Evolutionary conservation across 2,329 filamentous ascomycete genomes (phyloP), one percentile per base, ranked within the genome.

Genomic region (Fusarium coffeatum): DNA sequence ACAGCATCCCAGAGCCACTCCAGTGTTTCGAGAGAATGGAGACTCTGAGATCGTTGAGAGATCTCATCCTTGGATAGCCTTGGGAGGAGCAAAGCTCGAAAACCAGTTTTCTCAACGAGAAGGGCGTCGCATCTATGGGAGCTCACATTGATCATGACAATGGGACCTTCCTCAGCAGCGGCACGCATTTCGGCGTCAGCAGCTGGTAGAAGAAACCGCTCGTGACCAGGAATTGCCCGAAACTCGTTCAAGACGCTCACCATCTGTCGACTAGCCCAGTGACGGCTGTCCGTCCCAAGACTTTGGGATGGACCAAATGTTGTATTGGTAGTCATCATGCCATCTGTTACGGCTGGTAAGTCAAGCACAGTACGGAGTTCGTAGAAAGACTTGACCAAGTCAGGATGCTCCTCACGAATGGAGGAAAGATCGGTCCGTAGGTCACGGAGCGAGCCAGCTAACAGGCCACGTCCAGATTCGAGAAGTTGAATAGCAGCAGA

Each of bases 271-370:
- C 25, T 23, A 12, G 48, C 11, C 22, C 15, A 16, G 7, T 18
- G 48, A 15, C 16, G 32, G 3, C 18, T 22, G 32, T 37, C 48
- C 2, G 12, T 11, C 13, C 25, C 22, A 11, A 15, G 20, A 3
- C 8, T 5, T 4, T 25, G 6, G 4, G 9, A 1, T 13, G 11
- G 16, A 8, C 8, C 7, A 45, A 0, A 18, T 10, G 18, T 15
- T 13, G 10, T 0, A 45, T 8, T n/a, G 0, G 5, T 25, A 32
- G 30, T 32, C 3, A 32, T 15, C 13, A 32, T 32, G 1, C 30
- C 30, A 6, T 25, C 18, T 4, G 25, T 25, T 2, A 7, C n/a
- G 4, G 18, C 13, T 3, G 30, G 32, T 5, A 16, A 11, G 13
- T 51, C 32, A 16, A 50, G 32, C 27, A 27, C 22, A 7, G 37